These are phyloP conservation scores for Sclerotinia minor DNA, from an alignment of 2,329 filamentous ascomycete species.

Conservation along the genomic window DNA sequence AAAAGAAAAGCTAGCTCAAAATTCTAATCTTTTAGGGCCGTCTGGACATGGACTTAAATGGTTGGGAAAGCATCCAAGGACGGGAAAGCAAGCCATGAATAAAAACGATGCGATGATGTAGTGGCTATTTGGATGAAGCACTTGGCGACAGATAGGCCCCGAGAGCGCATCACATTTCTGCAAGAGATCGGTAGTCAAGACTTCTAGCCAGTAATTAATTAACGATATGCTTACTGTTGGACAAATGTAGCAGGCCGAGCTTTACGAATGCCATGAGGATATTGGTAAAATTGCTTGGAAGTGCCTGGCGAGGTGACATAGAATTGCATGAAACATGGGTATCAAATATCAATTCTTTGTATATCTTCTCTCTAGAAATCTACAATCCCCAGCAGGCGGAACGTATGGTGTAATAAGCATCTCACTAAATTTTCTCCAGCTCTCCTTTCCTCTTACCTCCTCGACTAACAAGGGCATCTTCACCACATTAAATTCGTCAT, in stretches of 20 bases:
- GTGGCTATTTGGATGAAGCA: not conserved
- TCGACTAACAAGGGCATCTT: slow-evolving; percentile 96
- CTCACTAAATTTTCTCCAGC: slow-evolving; percentile 85
- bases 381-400: slow-evolving; percentile 54
- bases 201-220: not conserved
- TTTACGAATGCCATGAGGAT: not conserved
- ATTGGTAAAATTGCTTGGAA: not conserved
- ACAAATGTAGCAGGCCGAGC: not conserved
- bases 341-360: slow-evolving; percentile 21
- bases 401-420: slow-evolving; percentile 78
- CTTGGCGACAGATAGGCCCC: not conserved
- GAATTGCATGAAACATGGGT: slow-evolving; percentile 11
- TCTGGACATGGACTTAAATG: not conserved
- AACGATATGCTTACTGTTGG: not conserved
- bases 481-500: slow-evolving; percentile 98
- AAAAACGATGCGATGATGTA: not conserved
- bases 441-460: slow-evolving; percentile 94
- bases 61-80: no score
- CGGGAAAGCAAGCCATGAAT: not conserved
- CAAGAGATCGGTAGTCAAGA: not conserved
- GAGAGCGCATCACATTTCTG: not conserved
- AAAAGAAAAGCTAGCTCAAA: no score
- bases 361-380: slow-evolving; percentile 14
- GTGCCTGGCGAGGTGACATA: not conserved
- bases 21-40: no score